A percentile compares a stretch with the other conserved stretches of the same genome.
Evolutionary conservation across 2,329 filamentous ascomycete genomes (phyloP).

Genomic region (Lasiodiplodia gonubiensis): DNA sequence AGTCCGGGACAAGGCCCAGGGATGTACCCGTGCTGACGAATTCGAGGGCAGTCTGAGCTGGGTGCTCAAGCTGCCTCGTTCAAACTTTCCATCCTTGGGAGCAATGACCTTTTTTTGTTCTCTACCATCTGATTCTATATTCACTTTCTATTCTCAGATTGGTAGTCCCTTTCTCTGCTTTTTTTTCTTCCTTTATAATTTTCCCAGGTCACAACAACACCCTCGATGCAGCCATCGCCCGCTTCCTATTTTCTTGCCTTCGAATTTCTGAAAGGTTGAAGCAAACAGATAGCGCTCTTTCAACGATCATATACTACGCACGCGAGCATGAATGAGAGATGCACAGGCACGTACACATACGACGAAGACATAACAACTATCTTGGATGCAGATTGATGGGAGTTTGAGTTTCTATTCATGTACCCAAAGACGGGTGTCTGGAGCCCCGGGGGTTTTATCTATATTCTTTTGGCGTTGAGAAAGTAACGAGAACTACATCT

Average conservation of each 20-base stretch:
- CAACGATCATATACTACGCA: too few relatives aligned
- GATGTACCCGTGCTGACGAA: constrained; percentile 43
- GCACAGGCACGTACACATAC: neutral
- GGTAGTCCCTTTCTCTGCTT: neutral
- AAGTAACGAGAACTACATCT: neutral
- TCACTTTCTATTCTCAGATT: neutral
- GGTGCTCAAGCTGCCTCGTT: neutral
- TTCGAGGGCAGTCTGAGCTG: constrained; percentile 17
- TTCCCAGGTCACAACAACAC: too few relatives aligned
- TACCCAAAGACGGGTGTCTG: neutral
- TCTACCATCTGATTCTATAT: neutral
- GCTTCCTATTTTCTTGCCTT: too few relatives aligned
- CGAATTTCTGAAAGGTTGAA: too few relatives aligned
- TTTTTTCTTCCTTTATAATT: too few relatives aligned
- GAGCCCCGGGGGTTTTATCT: neutral
- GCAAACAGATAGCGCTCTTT: neutral
- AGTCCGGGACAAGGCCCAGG: constrained; percentile 39
- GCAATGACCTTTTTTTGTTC: neutral
- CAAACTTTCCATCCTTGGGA: neutral
- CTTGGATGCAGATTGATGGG: neutral
- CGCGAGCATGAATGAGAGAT: neutral
- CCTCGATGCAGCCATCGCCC: too few relatives aligned
- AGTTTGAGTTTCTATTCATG: neutral
- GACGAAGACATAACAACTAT: neutral
- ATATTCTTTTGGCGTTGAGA: neutral